phyloP scores from a whole-genome alignment of 352 stramenopile species.

The Phytophthora crassamura region DNA sequence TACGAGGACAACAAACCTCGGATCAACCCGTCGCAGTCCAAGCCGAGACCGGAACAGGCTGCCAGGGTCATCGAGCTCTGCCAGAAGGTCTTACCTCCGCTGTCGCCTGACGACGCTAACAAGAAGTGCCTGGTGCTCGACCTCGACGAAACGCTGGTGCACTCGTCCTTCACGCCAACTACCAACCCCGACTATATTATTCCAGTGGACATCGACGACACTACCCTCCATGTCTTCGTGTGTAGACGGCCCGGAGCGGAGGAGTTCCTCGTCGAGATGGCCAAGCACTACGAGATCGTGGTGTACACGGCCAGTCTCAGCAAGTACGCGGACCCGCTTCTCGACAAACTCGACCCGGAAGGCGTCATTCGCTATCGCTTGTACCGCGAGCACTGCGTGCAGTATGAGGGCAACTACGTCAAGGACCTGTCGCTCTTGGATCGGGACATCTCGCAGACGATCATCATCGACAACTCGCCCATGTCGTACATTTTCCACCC shows the following conservation, averaged over 20 bases:
- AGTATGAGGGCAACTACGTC: no score
- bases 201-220: slow-evolving; percentile 93
- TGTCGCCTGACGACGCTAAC: slow-evolving; percentile 47
- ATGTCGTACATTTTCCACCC: slow-evolving; percentile 98
- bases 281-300: slow-evolving; percentile 97
- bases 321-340: no score
- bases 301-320: slow-evolving; percentile 97
- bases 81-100: slow-evolving; percentile 51
- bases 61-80: slow-evolving; percentile 51
- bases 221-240: slow-evolving; percentile 86
- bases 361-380: no score
- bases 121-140: no score
- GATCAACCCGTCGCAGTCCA: slow-evolving; percentile 13
- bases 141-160: slow-evolving; percentile 97
- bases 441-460: no score
- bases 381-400: no score
- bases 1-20: slow-evolving; percentile 27
- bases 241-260: slow-evolving; percentile 93
- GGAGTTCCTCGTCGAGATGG: slow-evolving; percentile 95
- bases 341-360: no score
- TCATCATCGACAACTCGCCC: slow-evolving; percentile 99
- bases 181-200: slow-evolving; percentile 96
- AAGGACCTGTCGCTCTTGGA: no score
- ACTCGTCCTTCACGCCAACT: slow-evolving; percentile 95
- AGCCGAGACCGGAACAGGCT: slow-evolving; percentile 3